A percentile compares a stretch with the other conserved stretches of the same genome.
These are phyloP conservation scores for Syncephalis plumigaleata DNA, from an alignment of 371 early-diverging fungal genomes.

Conservation along the genomic window DNA sequence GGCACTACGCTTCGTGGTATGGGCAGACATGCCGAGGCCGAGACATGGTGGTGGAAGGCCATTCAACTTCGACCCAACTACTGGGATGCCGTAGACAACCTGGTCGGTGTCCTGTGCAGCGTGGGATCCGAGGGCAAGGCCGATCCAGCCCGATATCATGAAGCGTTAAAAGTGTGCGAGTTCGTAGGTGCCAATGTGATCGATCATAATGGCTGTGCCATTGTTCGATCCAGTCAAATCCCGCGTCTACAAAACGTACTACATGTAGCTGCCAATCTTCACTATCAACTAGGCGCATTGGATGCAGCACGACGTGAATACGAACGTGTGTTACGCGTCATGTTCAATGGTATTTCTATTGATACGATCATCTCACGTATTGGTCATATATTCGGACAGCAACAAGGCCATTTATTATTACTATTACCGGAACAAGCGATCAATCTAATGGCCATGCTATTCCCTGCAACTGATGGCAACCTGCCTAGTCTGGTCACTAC, in stretches of 20 bases:
- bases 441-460: conserved; percentile 31
- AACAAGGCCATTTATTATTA: conserved; percentile 17
- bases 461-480: conserved; percentile 37
- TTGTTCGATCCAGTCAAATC: conserved; percentile 23
- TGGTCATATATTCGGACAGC: conserved; percentile 11
- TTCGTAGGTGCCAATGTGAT: conserved; percentile 51
- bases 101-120: conserved; percentile 62
- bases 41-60: conserved; percentile 74
- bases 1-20: conserved; percentile 74
- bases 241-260: conserved; percentile 57
- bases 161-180: conserved; percentile 67
- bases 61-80: conserved; percentile 71
- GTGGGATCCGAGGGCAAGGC: background rate
- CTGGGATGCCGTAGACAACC: conserved; percentile 84
- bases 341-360: conserved; percentile 47
- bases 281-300: conserved; percentile 55
- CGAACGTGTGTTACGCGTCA: conserved; percentile 49
- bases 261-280: conserved; percentile 70
- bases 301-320: conserved; percentile 59
- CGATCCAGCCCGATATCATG: conserved; percentile 36
- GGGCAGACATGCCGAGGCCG: conserved; percentile 55
- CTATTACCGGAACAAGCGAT: conserved; percentile 47
- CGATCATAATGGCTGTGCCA: conserved; percentile 7
- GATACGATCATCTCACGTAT: conserved; percentile 28
- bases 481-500: conserved; percentile 36